Evolutionary conservation across 257 asterid species (phyloP), one percentile per base, ranked within the genome.

Genomic region (Salvia splendens): DNA sequence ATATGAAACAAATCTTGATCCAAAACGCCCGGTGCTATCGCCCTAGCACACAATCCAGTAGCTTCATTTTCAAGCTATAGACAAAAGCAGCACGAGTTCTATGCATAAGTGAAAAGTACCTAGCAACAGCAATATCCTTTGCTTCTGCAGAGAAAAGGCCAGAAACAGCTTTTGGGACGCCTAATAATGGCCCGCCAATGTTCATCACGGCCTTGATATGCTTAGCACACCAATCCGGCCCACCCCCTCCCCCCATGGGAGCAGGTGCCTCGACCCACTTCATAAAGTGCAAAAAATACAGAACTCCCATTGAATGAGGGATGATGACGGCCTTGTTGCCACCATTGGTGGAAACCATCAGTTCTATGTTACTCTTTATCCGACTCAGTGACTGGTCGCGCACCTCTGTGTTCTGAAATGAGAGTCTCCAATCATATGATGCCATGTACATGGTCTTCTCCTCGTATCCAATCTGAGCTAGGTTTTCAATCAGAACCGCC

Each of bases 381-480:
- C 96, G 72, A 78, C 96, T 83, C 45, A 90, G 77, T 41, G 92
- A 56, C 70, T 82, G 89, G 73, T 90, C 97, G 0, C 97, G 87
- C 54, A 89, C 88, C 95, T 92, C 96, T 0, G 96, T 92, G 83
- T 92, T 92, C 71, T 92, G 98, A 69, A 92, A 92, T 38, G 98
- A 84, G 41, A 92, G 89, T 65, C 98, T 85, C 98, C 98, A 92
- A 78, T 92, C 98, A 62, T 92, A 92, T 43, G 96, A 79, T 72
- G 98, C 98, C 98, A 92, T 92, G 69, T 87, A 87, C 98, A 92
- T 92, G 0, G 88, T 83, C 65, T 92, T 92, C 80, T 92, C 98
- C 71, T 92, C 98, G 50, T 89, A 92, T 30, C 98, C 98, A 46
- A 92, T 92, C 32, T 81, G 83, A 28, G 98, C 98, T 73, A 92